Evolutionary conservation across 129 eudicot species (phyloP), one percentile per base, ranked within the genome.

Genomic region (Artemisia annua): DNA sequence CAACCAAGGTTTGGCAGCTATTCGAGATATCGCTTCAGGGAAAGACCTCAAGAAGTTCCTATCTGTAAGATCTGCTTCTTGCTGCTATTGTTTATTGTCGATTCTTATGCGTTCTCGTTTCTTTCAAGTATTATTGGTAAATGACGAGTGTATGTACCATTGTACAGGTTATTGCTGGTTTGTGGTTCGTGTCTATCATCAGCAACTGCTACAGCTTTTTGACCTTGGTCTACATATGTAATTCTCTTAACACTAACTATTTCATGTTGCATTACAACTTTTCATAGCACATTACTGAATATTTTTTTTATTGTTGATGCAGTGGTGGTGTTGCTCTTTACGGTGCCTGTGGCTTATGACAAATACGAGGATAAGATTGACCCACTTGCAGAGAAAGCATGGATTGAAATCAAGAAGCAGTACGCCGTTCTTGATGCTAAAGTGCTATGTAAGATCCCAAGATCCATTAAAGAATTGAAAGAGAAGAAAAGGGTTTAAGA

Each of bases 41-140:
- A 88, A 71, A 74, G 96, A 95, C 85, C 67, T 90, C 71, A 95
- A 95, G 84, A 83, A 83, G 73, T 95, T 95, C 65, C 80, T 95
- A 28, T 64, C 71, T 55, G 99, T 95, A 91, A 77, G 97, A 30
- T 30, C 82, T 32, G 4, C 15, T 48, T 56, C 3, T 46, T 55
- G 8, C 69, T 14, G n/a, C 57, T 52, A 59, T 79, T 55, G 17
- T 19, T 51, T 35, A 52, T 48, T 10, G 52, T 39, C 46, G 20
- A 28, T 30, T 20, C 22, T 8, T 26, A 50, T 67, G 22, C 18
- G 3, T 62, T 60, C 18, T 22, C 17, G 1, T 16, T 17, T 2
- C n/a, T 1, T 32, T 10, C 52, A 24, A 4, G 18, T 62, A 19
- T 22, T 19, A 4, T 63, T 70, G 22, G 58, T 54, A 6, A 15